Evolutionary conservation across 495 filamentous ascomycete genomes (phyloP).

Genomic region (Neurospora sp.): DNA sequence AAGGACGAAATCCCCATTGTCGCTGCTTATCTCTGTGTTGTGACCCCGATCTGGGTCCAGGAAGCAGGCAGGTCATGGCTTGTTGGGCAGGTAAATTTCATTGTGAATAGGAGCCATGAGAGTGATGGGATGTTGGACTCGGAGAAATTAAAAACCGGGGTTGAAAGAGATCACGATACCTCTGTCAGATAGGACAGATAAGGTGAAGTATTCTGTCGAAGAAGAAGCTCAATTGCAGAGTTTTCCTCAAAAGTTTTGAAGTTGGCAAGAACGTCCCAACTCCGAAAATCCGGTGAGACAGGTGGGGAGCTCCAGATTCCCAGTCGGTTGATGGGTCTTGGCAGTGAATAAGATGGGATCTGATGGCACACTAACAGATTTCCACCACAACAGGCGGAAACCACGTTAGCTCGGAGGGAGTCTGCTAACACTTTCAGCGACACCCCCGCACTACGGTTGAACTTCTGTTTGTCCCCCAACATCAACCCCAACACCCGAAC

Average conservation of each 20-base stretch:
- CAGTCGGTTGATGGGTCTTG: background rate
- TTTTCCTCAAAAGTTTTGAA: background rate
- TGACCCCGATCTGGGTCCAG: background rate
- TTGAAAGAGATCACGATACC: background rate
- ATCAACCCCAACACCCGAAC: background rate
- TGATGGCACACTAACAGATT: background rate
- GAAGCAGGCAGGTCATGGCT: background rate
- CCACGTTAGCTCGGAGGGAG: background rate
- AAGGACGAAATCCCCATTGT: background rate
- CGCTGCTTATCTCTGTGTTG: background rate
- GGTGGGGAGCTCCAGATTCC: background rate
- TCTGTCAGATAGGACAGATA: background rate
- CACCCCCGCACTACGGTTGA: background rate
- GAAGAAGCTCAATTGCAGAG: background rate
- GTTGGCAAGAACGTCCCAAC: background rate
- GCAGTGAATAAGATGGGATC: background rate
- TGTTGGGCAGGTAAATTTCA: background rate
- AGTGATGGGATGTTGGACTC: too few relatives aligned
- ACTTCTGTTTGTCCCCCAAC: background rate
- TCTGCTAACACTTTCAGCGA: background rate
- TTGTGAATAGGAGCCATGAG: too few relatives aligned
- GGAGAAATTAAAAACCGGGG: too few relatives aligned
- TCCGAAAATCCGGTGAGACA: background rate
- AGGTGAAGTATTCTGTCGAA: background rate
- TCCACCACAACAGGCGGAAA: accelerated